Evolutionary conservation across 495 filamentous ascomycete species (phyloP).

Genomic region (Aspergillus biplanus): DNA sequence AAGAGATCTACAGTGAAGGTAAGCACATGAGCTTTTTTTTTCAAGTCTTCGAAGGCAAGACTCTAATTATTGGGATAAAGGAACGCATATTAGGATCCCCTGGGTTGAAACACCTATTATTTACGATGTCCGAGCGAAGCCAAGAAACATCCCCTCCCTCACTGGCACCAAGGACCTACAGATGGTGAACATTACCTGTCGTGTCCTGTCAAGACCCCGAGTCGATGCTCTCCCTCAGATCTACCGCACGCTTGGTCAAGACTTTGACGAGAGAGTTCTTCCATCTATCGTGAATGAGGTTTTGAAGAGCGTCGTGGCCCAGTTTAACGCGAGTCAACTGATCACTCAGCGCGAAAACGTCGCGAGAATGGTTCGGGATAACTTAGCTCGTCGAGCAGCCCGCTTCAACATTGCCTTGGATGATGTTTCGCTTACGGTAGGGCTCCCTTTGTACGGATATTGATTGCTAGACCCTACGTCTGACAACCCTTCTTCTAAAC

Average conservation of each 20-base stretch:
- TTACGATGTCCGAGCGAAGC: constrained; percentile 97
- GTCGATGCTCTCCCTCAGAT: constrained; percentile 91
- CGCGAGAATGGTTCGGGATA: constrained; percentile 86
- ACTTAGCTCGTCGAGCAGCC: constrained; percentile 85
- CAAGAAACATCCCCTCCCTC: constrained; percentile 93
- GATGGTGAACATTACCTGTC: constrained; percentile 99
- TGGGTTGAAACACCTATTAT: constrained; percentile 97
- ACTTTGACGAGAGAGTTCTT: constrained; percentile 96
- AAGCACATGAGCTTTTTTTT: constrained; percentile 25
- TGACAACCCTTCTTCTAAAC: constrained; percentile 24
- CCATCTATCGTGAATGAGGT: constrained; percentile 99
- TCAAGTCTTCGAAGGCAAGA: constrained; percentile 22
- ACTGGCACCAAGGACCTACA: constrained; percentile 99
- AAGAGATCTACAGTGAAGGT: constrained; percentile 98
- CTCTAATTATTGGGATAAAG: constrained; percentile 45
- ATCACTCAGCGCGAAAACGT: constrained; percentile 99
- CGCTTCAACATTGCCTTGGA: constrained; percentile 97
- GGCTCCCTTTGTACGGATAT: constrained; percentile 23
- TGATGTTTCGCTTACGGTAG: constrained; percentile 95
- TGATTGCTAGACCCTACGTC: not conserved
- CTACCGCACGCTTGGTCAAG: constrained; percentile 91
- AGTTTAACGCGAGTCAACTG: constrained; percentile 98
- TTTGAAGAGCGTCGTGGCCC: constrained; percentile 96
- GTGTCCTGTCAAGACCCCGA: constrained; percentile 92
- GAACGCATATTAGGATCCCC: constrained; percentile 89